phyloP scores from a whole-genome alignment of 768 basidiomycete species.

The Pholiota conissans region DNA sequence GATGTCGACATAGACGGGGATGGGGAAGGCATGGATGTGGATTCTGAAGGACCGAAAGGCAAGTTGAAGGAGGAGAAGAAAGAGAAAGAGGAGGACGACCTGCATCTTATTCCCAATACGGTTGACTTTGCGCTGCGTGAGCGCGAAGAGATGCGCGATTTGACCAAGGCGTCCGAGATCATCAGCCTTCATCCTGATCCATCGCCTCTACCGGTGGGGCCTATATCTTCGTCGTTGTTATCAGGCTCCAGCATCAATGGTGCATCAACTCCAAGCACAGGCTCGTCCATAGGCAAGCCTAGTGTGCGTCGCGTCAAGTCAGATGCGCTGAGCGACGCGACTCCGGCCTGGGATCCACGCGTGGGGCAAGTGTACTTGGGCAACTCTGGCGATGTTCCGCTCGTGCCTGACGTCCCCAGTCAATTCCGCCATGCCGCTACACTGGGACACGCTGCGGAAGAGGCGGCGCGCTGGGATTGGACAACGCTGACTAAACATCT shows the following conservation, averaged over 20 bases:
- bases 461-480: constrained; percentile 17
- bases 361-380: constrained; percentile 78
- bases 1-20: constrained; percentile 12
- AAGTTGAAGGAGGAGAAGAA: constrained; percentile 4
- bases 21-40: constrained; percentile 19
- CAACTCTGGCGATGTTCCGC: constrained; percentile 80
- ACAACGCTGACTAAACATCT: constrained; percentile 19
- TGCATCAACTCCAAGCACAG: background rate
- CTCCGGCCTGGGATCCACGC: constrained; percentile 51
- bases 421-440: constrained; percentile 26
- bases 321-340: constrained; percentile 15
- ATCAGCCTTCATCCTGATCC: constrained; percentile 42
- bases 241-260: background rate
- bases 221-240: background rate
- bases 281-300: background rate
- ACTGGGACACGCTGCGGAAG: constrained; percentile 10
- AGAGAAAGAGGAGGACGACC: constrained; percentile 10
- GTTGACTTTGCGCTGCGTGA: constrained; percentile 84
- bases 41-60: background rate
- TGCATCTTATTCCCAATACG: constrained; percentile 48
- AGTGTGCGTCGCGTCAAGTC: background rate
- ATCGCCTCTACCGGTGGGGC: background rate
- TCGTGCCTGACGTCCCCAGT: constrained; percentile 30
- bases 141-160: constrained; percentile 86
- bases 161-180: constrained; percentile 84